phyloP scores from a whole-genome alignment of 768 basidiomycete species.

The Crucibulum laeve region DNA sequence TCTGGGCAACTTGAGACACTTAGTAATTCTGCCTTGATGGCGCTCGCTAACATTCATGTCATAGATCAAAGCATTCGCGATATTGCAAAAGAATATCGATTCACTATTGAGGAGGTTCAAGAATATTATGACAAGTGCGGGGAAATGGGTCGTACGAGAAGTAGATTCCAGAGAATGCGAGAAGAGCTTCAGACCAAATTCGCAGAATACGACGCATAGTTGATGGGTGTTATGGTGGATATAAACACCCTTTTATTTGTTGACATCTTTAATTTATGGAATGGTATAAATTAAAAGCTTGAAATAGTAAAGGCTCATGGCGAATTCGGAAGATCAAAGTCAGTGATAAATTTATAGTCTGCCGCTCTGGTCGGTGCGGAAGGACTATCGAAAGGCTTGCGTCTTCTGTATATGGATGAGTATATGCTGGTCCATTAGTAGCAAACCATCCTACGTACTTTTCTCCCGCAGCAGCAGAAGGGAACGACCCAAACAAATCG shows the following conservation, averaged over 20 bases:
- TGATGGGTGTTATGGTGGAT: no score
- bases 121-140: conserved; percentile 74
- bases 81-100: conserved; percentile 66
- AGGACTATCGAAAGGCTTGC: conserved; percentile 76
- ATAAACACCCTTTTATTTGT: no score
- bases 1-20: conserved; percentile 12
- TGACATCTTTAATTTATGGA: no score
- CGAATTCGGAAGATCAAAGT: conserved; percentile 42
- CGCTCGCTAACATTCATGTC: conserved; percentile 49
- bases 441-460: conserved; percentile 47
- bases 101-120: conserved; percentile 73
- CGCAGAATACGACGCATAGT: conserved; percentile 22
- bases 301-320: conserved; percentile 15
- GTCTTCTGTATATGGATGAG: conserved; percentile 43
- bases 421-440: conserved; percentile 2
- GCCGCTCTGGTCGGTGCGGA: conserved; percentile 73
- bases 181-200: conserved; percentile 37
- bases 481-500: conserved; percentile 93
- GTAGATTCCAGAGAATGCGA: conserved; percentile 67
- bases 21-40: conserved; percentile 27
- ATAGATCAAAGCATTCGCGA: conserved; percentile 61
- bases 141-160: conserved; percentile 63
- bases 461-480: conserved; percentile 94
- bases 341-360: conserved; percentile 62
- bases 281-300: no score